Evolutionary conservation across 768 basidiomycete species (phyloP), one percentile per base, ranked within the genome.

Genomic region (Russula griseocarnosa): DNA sequence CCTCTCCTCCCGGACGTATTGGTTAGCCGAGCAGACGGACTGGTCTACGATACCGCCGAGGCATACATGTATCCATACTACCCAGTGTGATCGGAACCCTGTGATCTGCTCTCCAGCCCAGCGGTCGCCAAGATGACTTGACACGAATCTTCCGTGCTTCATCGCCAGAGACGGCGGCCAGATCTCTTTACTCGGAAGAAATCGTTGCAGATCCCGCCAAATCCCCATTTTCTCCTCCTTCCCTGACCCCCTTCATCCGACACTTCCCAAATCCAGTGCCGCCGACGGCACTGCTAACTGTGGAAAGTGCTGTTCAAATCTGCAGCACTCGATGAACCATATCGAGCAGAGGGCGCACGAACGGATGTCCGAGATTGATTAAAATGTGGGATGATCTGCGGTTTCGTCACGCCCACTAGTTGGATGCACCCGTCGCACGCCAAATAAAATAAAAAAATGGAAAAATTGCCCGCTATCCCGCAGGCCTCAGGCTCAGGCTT

Each of bases 341-440:
- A 63, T 63, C 57, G 62, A 59, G 62, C 44, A 14, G 50, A 54
- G 57, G 52, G 52, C 36, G 52, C 30, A 58, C 52, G 57, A 63
- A 63, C 52, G 11, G 22, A 46, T 20, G 32, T 52, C 62, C 62
- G 62, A 63, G 51, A 50, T 63, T 63, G 62, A 63, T 63, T 63
- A 59, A 59, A 59, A 59, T 63, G 51, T 47, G 26, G 52, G 52
- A 54, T 63, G 62, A 63, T 63, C 62, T 63, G 62, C 62, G 52
- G 18, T 22, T 44, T 38, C 40, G 11, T 52, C 38, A 34, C 44
- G 28, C 55, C 42, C 20, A 50, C 61, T 18, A 26, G 60, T 49
- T 38, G 40, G 50, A 38, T 53, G 30, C 42, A 47, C 18, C 26
- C 22, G 32, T 24, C 40, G 26, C 46, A 38, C n/a, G n/a, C n/a